Evolutionary conservation across 2,329 filamentous ascomycete genomes (phyloP), one percentile per base, ranked within the genome.

Genomic region (Fulvia fulva): DNA sequence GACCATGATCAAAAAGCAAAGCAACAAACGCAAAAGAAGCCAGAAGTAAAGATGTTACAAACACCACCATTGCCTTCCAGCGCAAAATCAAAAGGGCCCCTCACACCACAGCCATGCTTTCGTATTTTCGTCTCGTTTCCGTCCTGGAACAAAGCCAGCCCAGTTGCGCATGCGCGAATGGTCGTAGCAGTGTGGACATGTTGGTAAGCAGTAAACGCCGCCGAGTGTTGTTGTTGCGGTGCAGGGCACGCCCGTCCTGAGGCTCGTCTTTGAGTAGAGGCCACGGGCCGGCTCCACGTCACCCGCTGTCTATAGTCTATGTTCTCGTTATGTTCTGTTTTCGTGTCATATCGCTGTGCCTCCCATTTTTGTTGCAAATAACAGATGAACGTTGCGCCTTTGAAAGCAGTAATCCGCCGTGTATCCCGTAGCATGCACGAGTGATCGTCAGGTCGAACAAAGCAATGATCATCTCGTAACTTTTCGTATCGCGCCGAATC

Each of bases 241-340:
- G 60, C 57, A 57, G 60, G 60, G 60, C 60, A 46, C 54, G 44
- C 37, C 53, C 55, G 50, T 53, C 55, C 44, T 51, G 30, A 30
- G 26, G 32, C 45, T 50, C 32, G 22, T 44, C 52, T 54, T 34
- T 45, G 52, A 32, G 32, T 56, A 23, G 46, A 56, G 49, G 53
- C 50, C 53, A 53, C 51, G 37, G 57, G 55, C 26, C 53, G 57
- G 56, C 59, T 62, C 60, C 60, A 62, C 60, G 57, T 62, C 60
- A 62, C 51, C 53, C 45, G 55, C 55, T 56, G 54, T 62, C 60
- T 62, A 62, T 62, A 58, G 52, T 62, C 60, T 62, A 62, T 62
- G 47, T 59, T 61, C 51, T 62, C 57, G 57, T 62, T 50, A 59
- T 62, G 43, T 59, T 57, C 59, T 62, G 60, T 62, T 60, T 57